phyloP scores from a whole-genome alignment of 192 early-diverging fungal species.

The Mortierella alpina region DNA sequence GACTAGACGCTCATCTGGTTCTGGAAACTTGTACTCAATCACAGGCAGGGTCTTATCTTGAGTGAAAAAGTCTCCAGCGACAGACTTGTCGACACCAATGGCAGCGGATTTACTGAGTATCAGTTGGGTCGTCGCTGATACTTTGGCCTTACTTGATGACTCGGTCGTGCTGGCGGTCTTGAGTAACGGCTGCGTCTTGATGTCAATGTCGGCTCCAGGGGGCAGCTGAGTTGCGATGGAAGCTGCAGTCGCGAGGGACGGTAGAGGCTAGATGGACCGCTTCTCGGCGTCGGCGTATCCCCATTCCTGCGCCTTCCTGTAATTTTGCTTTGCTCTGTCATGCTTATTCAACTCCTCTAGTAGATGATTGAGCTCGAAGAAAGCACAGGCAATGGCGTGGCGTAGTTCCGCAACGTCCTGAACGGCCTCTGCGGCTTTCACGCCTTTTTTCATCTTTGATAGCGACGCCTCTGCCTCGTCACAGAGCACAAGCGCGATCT shows the following conservation, averaged over 20 bases:
- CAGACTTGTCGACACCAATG: conserved; percentile 17
- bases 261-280: conserved; percentile 8
- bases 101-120: not conserved
- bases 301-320: conserved; percentile 35
- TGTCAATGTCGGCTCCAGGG: not conserved
- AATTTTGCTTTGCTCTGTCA: conserved; percentile 16
- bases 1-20: conserved; percentile 21
- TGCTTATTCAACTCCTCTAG: conserved; percentile 9
- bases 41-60: conserved; percentile 23
- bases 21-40: conserved; percentile 21
- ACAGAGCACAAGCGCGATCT: conserved; percentile 29
- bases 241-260: conserved; percentile 17
- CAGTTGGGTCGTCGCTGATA: conserved; percentile 6
- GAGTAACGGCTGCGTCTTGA: conserved; percentile 10
- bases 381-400: conserved; percentile 17
- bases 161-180: conserved; percentile 9
- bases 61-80: conserved; percentile 17
- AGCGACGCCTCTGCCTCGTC: conserved; percentile 30
- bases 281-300: conserved; percentile 12
- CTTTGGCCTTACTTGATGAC: not conserved
- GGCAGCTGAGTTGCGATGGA: conserved; percentile 12
- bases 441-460: conserved; percentile 29
- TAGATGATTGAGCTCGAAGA: conserved; percentile 19
- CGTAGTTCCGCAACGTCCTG: conserved; percentile 21
- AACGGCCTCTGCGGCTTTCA: conserved; percentile 18